Conservation (phyloP, 305 asterid species). For the Solanum hybrid region DNA sequence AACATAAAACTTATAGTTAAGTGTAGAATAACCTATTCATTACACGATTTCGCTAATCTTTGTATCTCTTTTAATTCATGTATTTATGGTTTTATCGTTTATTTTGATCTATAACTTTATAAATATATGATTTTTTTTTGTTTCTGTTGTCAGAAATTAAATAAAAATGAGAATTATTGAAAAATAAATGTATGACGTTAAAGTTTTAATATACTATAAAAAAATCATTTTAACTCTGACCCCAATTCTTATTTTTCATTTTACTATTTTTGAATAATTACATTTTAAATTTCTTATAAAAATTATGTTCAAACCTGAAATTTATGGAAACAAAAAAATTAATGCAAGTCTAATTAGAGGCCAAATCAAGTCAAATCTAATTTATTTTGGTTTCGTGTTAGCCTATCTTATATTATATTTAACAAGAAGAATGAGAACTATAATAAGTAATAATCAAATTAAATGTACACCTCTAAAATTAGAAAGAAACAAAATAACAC, state of each 20-base stretch:
- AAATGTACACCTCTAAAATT: not conserved
- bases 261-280: not conserved
- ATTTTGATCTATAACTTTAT: not conserved
- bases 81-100: not conserved
- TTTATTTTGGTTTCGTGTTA: not conserved
- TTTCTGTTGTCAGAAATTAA: not conserved
- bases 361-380: not conserved
- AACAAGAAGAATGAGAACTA: not conserved
- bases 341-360: no score
- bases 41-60: rapidly evolving
- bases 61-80: not conserved
- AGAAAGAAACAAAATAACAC: not conserved
- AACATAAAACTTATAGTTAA: not conserved
- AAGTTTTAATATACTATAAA: not conserved
- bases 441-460: not conserved
- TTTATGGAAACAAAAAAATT: not conserved
- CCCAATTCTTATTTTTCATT: not conserved
- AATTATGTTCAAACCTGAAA: not conserved
- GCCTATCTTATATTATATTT: not conserved
- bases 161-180: not conserved
- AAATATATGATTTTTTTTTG: not conserved
- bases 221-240: not conserved
- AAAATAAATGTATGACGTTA: not conserved
- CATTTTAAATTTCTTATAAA: not conserved
- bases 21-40: not conserved